Base-by-base conservation (phyloP, 495 filamentous ascomycete genomes). In the Niebla homalea region DNA sequence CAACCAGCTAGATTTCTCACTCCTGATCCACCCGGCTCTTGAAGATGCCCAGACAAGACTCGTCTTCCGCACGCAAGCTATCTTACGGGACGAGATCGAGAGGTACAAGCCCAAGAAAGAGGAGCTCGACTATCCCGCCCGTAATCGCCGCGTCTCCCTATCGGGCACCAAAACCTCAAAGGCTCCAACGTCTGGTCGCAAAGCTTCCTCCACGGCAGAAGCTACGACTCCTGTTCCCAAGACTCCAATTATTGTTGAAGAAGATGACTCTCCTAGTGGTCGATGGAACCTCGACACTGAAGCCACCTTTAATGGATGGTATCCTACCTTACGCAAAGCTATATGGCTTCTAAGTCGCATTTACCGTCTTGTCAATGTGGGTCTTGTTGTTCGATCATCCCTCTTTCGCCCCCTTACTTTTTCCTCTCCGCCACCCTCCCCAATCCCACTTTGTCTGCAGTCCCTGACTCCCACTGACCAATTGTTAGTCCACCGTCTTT, bases 281-380 rank as follows among this genome's bases (percentile, higher is more conserved):
- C 71, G 69, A 46, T 78, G 66, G 70, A 74, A 70, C 70, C 70
- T 75, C 44, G 71, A 75, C 29, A 71, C 71, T 5, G 68, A 74
- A 51, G 70, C 64, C 25, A 66, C 68, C 7, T 63, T 71, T 19
- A 62, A 69, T 49, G 72, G 67, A 14, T 76, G 69, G 77, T 85
- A 73, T 70, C 84, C 85, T 0, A 84, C 85, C 0, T 67, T 88
- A 19, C 77, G 80, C 54, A 83, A 81, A 57, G 85, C 87, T 0
- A 81, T 92, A 18, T 87, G 87, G 75, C 77, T 94, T 1, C 73
- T 94, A 10, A 84, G 80, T 57, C 73, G 85, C 60, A 90, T 92
- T 57, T 89, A 94, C 62, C 83, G 86, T 60, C 71, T 85, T 61
- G 78, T 90, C 23, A 82, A 88, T 65, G 85, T 84, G 67, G 63